Base-by-base conservation (phyloP, 345 rosid genomes). In the Citrus mangshanensis region DNA sequence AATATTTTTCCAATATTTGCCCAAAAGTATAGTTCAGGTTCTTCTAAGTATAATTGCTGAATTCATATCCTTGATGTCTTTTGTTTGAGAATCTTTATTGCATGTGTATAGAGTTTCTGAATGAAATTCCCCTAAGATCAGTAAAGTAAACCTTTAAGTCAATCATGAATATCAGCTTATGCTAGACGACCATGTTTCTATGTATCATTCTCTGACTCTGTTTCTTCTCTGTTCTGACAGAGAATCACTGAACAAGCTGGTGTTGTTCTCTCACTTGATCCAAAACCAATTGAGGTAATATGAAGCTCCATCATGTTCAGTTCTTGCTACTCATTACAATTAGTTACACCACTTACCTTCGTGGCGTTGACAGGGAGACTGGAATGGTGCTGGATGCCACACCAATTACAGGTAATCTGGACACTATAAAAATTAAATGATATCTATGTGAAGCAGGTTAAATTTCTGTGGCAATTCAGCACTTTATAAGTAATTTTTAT, bases 361-460 rank as follows among this genome's bases (percentile, higher is more conserved):
- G 68, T 68, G 54, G n/a, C 73, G 51, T 75, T 55, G 54, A 30
- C 84, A 93, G 83, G 99, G 99, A 74, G 99, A 96, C 79, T 93
- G 98, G 99, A 96, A 96, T 34, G 99, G 99, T 80, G 99, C 99
- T 63, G 99, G 99, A 79, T 96, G 98, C 84, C 99, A 95, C 86
- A 93, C 98, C 82, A 96, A 94, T 67, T 96, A 82, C 90, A 95
- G 97, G 94, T 85, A 79, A 75, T 68, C 13, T 38, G 2, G 30
- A 42, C 54, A 69, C 63, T 13, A 9, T 27, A 70, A 25, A 54
- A 22, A 30, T 19, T 40, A 69, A 59, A 32, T 54, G 54, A 40
- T 28, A 1, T 67, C 16, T 59, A n/a, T 14, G 14, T 37, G 54
- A 30, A 60, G 56, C 24, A 77, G 3, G 60, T 13, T 51, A 62